Conservation (phyloP, 371 early-diverging fungal species). For the Apophysomyces trapeziformis region DNA sequence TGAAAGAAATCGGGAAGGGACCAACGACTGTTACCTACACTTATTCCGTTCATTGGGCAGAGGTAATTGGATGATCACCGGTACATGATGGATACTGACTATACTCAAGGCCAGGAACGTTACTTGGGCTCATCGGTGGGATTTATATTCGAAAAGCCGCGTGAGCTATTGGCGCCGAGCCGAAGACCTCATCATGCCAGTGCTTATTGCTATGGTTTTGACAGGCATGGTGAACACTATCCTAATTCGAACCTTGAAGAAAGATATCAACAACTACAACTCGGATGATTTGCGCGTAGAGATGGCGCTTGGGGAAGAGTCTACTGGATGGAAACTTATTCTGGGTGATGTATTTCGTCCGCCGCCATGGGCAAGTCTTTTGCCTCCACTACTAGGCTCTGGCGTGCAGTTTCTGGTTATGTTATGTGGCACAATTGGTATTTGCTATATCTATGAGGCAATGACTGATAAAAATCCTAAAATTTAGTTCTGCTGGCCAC, state of each 20-base stretch:
- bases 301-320: slow-evolving; percentile 81
- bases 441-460: neutral
- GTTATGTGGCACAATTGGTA: slow-evolving; percentile 47
- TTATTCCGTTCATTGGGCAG: slow-evolving; percentile 65
- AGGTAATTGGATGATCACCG: slow-evolving; percentile 22
- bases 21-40: slow-evolving; percentile 52
- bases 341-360: slow-evolving; percentile 88
- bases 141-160: slow-evolving; percentile 41
- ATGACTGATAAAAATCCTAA: neutral
- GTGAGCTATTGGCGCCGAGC: no score
- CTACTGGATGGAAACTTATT: slow-evolving; percentile 88
- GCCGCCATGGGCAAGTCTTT: slow-evolving; percentile 60
- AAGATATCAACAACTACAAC: slow-evolving; percentile 90
- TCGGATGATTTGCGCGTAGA: slow-evolving; percentile 52
- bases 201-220: slow-evolving; percentile 74
- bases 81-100: neutral
- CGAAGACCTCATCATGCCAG: slow-evolving; percentile 21
- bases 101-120: slow-evolving; percentile 35
- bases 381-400: slow-evolving; percentile 79
- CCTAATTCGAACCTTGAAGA: slow-evolving; percentile 79
- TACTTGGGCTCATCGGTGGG: slow-evolving; percentile 63
- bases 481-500: slow-evolving; percentile 67
- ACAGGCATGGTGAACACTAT: slow-evolving; percentile 89
- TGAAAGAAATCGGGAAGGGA: slow-evolving; percentile 42
- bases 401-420: slow-evolving; percentile 80